Base-by-base conservation (phyloP, 306 rosid genomes). In the Cucumis hystrix region DNA sequence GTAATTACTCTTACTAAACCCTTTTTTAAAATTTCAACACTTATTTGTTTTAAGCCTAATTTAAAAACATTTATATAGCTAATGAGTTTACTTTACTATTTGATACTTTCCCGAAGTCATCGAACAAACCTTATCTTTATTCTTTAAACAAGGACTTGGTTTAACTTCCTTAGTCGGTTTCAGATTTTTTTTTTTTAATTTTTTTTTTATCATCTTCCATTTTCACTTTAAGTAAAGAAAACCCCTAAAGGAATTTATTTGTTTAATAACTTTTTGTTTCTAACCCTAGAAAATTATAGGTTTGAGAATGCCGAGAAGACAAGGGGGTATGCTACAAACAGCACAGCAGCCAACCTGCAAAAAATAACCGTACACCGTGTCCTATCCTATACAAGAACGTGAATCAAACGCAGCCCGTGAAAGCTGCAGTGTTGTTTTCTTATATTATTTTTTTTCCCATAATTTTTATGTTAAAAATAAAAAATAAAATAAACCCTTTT, bases 321-420 rank as follows among this genome's bases (percentile, higher is more conserved):
- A 71, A 71, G 59, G 59, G 23, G 13, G 76, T 25, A 41, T 16
- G 76, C 49, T 14, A 49, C 20, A 69, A 69, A 45, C 37, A 43
- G 37, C 56, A 43, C 10, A 33, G 40, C 56, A 69, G 37, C 57
- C 57, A 45, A 16, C 76, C 76, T 25, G 76, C 37, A 33, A 55
- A 55, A 71, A 71, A 25, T 15, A 71, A 71, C 60, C 76, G 76
- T 71, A 69, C 75, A 71, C 60, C 37, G 60, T 69, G 75, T 71
- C 59, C 76, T 71, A 47, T 71, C 16, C 60, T 14, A 71, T 49
- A 71, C 60, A 71, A 49, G 60, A 71, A 71, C 60, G 76, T 49
- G 76, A 15, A 49, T 51, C 41, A 47, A 49, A 71, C 60, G 76
- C 43, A 71, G 76, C 76, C 76, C 60, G 60, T 71, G 76, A 71